A percentile compares a stretch with the other conserved stretches of the same genome.
Conservation (phyloP, 2,329 filamentous ascomycete genomes). For the Ophiostoma sp. region DNA sequence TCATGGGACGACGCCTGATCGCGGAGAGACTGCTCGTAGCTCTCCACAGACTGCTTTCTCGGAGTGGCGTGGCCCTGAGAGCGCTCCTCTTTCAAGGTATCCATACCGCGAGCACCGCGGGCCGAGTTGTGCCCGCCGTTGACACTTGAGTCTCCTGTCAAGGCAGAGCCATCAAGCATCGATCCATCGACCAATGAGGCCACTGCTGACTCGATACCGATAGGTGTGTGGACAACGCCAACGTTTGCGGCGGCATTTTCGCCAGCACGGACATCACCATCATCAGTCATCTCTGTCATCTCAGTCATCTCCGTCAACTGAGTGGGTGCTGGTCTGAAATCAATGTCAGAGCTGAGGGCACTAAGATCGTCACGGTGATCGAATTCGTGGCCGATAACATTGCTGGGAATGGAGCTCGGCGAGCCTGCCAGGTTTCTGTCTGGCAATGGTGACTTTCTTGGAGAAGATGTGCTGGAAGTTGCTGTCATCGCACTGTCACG, state of each 20-base stretch:
- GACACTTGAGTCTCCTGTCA: constrained; percentile 56
- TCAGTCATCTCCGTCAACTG: constrained; percentile 43
- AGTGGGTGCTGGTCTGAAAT: constrained; percentile 43
- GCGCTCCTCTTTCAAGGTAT: constrained; percentile 33
- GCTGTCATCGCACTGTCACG: constrained; percentile 53
- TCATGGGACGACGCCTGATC: constrained; percentile 33
- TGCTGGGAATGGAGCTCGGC: constrained; percentile 51
- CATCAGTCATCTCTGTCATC: constrained; percentile 39
- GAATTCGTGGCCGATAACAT: constrained; percentile 45
- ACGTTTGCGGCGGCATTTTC: constrained; percentile 67
- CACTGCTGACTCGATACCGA: constrained; percentile 80
- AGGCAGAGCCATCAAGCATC: constrained; percentile 57
- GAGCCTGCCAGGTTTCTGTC: constrained; percentile 40
- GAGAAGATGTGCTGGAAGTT: constrained; percentile 50
- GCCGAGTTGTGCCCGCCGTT: constrained; percentile 44
- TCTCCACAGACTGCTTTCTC: constrained; percentile 38
- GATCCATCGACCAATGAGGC: constrained; percentile 81
- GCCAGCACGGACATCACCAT: constrained; percentile 60
- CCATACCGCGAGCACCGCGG: constrained; percentile 33
- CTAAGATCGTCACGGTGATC: constrained; percentile 47
- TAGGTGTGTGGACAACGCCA: constrained; percentile 64
- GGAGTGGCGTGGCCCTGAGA: constrained; percentile 33
- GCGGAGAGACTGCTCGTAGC: constrained; percentile 34
- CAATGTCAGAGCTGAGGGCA: constrained; percentile 49
- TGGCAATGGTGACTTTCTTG: constrained; percentile 48